These are phyloP conservation scores for Aegilops speltoides DNA, from an alignment of 176 grass and related monocot species.

Conservation along the genomic window DNA sequence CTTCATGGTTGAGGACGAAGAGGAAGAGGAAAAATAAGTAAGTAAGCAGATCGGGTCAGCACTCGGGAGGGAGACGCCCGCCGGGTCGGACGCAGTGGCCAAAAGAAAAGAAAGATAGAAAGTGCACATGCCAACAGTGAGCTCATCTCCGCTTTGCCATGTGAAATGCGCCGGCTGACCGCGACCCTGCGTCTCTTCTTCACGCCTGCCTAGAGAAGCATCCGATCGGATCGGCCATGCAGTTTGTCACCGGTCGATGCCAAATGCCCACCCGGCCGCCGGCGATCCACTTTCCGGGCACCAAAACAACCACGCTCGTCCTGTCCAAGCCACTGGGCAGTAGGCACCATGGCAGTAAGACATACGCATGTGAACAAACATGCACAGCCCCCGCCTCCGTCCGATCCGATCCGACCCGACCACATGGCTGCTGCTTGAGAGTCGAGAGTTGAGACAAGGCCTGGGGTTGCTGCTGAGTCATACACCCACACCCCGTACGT, in stretches of 20 bases:
- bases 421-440: not conserved
- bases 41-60: too few species aligned
- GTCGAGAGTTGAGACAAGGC: not conserved
- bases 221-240: not conserved
- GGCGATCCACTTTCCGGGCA: too few species aligned
- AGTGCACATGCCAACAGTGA: not conserved
- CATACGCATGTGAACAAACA: not conserved
- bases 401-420: not conserved
- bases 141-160: not conserved
- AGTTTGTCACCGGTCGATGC: not conserved
- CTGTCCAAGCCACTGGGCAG: not conserved
- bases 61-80: not conserved
- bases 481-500: not conserved
- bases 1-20: too few species aligned
- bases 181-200: not conserved
- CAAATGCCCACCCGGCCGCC: too few species aligned
- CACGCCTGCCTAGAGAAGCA: not conserved
- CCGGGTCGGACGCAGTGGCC: not conserved
- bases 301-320: not conserved
- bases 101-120: not conserved
- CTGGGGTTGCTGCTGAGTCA: not conserved
- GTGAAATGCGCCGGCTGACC: constrained; percentile 3
- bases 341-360: not conserved
- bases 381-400: not conserved
- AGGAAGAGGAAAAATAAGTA: too few species aligned